Evolutionary conservation across 495 filamentous ascomycete genomes (phyloP).

Genomic region (Xylaria castorea): DNA sequence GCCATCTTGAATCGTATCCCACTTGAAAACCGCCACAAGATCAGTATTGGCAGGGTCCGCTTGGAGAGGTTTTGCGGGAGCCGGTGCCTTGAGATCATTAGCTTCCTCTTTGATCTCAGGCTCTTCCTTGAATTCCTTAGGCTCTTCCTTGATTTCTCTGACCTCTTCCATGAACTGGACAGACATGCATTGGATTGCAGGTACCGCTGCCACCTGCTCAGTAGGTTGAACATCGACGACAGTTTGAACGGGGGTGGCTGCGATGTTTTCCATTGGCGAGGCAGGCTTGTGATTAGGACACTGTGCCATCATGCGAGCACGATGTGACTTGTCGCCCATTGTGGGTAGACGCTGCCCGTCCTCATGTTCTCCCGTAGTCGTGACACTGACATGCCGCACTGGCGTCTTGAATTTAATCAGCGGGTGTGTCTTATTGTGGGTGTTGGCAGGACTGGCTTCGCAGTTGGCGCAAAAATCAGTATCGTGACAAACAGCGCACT

Average conservation of each 20-base stretch:
- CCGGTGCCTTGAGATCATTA: neutral
- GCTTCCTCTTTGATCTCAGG: conserved; percentile 42
- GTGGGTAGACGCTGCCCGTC: conserved; percentile 62
- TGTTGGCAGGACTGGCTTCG: conserved; percentile 83
- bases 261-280: conserved; percentile 54
- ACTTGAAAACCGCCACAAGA: conserved; percentile 77
- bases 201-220: conserved; percentile 41
- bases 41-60: conserved; percentile 36
- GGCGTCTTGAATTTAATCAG: conserved; percentile 97
- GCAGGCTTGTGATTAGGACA: conserved; percentile 58
- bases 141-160: conserved; percentile 31
- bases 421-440: conserved; percentile 92
- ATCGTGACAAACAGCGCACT: conserved; percentile 97
- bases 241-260: conserved; percentile 71
- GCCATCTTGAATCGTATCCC: conserved; percentile 80
- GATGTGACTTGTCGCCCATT: conserved; percentile 68
- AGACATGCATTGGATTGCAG: neutral
- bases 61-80: conserved; percentile 15
- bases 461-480: conserved; percentile 95
- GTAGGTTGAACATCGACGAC: conserved; percentile 73
- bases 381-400: conserved; percentile 87
- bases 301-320: conserved; percentile 40
- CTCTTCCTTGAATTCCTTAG: conserved; percentile 38
- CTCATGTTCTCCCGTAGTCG: conserved; percentile 77
- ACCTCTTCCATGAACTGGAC: neutral